Evolutionary conservation across 208 protist genomes (phyloP).

Genomic region (Jaenimonas drosophilae): DNA sequence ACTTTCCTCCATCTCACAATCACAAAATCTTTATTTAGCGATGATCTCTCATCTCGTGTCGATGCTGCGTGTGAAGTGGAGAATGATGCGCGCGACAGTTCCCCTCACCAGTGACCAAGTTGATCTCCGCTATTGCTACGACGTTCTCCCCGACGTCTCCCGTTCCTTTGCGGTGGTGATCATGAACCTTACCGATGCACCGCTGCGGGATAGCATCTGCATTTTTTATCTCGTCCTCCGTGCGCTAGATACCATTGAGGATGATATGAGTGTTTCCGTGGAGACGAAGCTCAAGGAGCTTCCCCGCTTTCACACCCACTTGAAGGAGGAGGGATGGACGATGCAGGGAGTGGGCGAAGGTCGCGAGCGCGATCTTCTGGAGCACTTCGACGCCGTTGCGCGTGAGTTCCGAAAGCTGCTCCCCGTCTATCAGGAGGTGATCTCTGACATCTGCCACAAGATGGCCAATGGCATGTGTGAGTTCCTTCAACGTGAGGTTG

Average conservation of each 20-base stretch:
- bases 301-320: slow-evolving; percentile 63
- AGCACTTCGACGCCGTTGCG: slow-evolving; percentile 57
- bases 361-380: slow-evolving; percentile 58
- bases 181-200: slow-evolving; percentile 62
- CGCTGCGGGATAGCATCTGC: slow-evolving; percentile 87
- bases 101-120: slow-evolving; percentile 23
- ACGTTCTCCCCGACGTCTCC: slow-evolving; percentile 75
- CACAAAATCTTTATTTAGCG: too few relatives aligned
- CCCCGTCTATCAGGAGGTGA: slow-evolving; percentile 77
- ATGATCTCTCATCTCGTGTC: slow-evolving; percentile 15
- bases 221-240: slow-evolving; percentile 96
- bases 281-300: slow-evolving; percentile 64
- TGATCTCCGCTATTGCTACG: slow-evolving; percentile 87
- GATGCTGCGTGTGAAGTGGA: slow-evolving; percentile 57
- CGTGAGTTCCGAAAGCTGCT: slow-evolving; percentile 52
- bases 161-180: slow-evolving; percentile 94
- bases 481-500: slow-evolving; percentile 74
- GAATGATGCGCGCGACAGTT: slow-evolving; percentile 18
- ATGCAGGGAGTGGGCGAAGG: slow-evolving; percentile 49
- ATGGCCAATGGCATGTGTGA: slow-evolving; percentile 95
- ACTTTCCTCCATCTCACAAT: too few relatives aligned
- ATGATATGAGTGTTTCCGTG: slow-evolving; percentile 83
- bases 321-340: slow-evolving; percentile 38
- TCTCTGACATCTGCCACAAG: slow-evolving; percentile 83
- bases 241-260: slow-evolving; percentile 93